These are phyloP conservation scores for Golubevia pallescens DNA, from an alignment of 1,284 basidiomycete species.

Conservation along the genomic window DNA sequence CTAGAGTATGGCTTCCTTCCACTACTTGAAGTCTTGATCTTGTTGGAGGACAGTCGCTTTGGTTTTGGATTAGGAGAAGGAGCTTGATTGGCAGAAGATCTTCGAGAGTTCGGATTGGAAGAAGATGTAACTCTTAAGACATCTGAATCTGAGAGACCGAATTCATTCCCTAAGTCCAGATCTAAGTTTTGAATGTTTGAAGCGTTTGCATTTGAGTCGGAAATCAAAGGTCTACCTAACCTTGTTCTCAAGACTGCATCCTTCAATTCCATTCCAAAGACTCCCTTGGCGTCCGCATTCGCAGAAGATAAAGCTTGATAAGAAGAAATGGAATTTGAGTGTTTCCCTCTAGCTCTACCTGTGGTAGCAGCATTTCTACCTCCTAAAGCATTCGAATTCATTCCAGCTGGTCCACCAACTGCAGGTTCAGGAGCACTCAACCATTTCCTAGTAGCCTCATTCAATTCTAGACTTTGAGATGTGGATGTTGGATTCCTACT, in stretches of 20 bases:
- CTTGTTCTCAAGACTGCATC: conserved; percentile 37
- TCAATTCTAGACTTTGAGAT: conserved; percentile 10
- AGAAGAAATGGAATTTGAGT: neutral
- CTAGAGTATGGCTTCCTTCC: conserved; percentile 4
- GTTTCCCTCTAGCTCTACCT: neutral
- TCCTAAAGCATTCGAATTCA: conserved; percentile 11
- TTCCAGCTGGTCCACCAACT: conserved; percentile 1
- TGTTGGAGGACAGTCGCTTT: too few relatives aligned
- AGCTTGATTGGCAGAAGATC: too few relatives aligned
- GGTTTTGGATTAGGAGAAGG: too few relatives aligned
- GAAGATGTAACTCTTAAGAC: too few relatives aligned
- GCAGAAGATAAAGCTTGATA: neutral
- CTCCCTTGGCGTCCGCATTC: neutral
- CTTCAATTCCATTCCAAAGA: conserved; percentile 47
- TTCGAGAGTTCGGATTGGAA: too few relatives aligned
- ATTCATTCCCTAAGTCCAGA: conserved; percentile 14
- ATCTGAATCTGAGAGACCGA: too few relatives aligned
- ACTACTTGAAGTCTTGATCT: too few relatives aligned
- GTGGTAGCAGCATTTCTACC: conserved; percentile 2
- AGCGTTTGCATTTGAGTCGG: neutral
- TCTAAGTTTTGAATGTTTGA: neutral
- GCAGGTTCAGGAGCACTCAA: conserved; percentile 11
- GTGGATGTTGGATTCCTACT: neutral
- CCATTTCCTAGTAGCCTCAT: conserved; percentile 37
- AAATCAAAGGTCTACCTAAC: neutral